A percentile compares a stretch with the other conserved stretches of the same genome.
Evolutionary conservation across 352 stramenopile species (phyloP).

Genomic region (Phytopythium cucurbitacearum): DNA sequence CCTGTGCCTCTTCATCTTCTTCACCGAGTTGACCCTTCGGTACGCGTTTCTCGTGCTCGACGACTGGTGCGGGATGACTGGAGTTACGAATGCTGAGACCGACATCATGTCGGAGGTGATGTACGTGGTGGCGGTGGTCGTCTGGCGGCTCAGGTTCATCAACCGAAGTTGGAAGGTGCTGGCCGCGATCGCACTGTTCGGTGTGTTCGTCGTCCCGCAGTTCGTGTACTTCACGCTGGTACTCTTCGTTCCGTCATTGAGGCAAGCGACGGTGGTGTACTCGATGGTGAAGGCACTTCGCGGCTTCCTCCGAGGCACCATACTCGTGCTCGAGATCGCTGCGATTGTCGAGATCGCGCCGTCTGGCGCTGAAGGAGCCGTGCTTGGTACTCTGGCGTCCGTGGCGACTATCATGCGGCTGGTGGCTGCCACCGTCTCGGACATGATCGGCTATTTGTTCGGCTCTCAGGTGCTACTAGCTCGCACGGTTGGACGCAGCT

Average conservation of each 20-base stretch:
- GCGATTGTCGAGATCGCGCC: conserved; percentile 40
- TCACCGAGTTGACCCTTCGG: conserved; percentile 40
- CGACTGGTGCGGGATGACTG: conserved; percentile 34
- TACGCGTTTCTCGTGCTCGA: conserved; percentile 33
- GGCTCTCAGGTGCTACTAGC: conserved; percentile 5
- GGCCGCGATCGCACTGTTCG: conserved; percentile 23
- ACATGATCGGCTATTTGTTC: conserved; percentile 7
- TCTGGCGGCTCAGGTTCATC: conserved; percentile 25
- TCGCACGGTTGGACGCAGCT: neutral
- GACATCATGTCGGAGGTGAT: conserved; percentile 27
- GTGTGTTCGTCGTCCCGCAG: conserved; percentile 18
- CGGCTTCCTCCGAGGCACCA: conserved; percentile 25
- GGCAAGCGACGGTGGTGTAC: conserved; percentile 21
- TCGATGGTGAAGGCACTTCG: conserved; percentile 28
- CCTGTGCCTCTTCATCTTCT: conserved; percentile 43
- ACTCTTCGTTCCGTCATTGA: conserved; percentile 12
- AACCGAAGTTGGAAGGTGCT: conserved; percentile 37
- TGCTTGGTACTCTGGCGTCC: conserved; percentile 36
- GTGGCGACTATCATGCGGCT: conserved; percentile 36
- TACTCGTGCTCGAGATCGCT: conserved; percentile 33
- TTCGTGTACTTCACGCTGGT: conserved; percentile 25
- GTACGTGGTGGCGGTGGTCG: conserved; percentile 18
- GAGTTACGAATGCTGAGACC: conserved; percentile 18
- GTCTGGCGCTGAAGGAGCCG: conserved; percentile 30
- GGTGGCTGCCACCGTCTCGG: conserved; percentile 12